These are phyloP conservation scores for Trichoderma sp. DNA, from an alignment of 2,329 filamentous ascomycete species.

Conservation along the genomic window DNA sequence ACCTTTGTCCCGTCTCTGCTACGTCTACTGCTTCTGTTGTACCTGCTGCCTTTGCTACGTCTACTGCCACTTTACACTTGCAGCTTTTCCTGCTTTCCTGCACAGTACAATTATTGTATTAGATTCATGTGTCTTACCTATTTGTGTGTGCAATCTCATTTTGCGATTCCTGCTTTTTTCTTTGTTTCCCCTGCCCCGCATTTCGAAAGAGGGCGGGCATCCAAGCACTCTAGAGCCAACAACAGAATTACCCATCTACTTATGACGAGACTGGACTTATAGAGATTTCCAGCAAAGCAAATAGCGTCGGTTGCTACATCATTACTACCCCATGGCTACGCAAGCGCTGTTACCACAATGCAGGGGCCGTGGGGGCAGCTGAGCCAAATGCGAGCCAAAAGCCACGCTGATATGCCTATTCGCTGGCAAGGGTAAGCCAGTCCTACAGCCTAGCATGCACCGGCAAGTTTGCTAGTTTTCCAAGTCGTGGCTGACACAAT, in stretches of 20 bases:
- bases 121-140: not conserved
- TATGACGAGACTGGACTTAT: not conserved
- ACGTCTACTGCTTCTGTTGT: no score
- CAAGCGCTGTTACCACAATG: not conserved
- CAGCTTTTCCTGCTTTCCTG: not conserved
- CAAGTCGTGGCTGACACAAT: not conserved
- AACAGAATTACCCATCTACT: not conserved
- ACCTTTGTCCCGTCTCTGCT: no score
- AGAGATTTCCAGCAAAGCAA: not conserved
- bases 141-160: not conserved
- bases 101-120: not conserved
- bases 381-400: not conserved
- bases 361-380: slow-evolving; percentile 7
- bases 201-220: not conserved
- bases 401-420: slow-evolving; percentile 3
- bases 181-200: not conserved
- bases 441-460: not conserved
- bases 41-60: not conserved
- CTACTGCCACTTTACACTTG: not conserved
- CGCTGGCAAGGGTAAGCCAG: not conserved
- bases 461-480: not conserved
- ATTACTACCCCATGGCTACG: not conserved
- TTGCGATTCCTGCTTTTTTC: not conserved
- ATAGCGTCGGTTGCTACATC: not conserved
- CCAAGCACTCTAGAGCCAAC: not conserved